These are phyloP conservation scores for Saccharum hybrid DNA, from an alignment of 202 grass and related monocot species.

Conservation along the genomic window DNA sequence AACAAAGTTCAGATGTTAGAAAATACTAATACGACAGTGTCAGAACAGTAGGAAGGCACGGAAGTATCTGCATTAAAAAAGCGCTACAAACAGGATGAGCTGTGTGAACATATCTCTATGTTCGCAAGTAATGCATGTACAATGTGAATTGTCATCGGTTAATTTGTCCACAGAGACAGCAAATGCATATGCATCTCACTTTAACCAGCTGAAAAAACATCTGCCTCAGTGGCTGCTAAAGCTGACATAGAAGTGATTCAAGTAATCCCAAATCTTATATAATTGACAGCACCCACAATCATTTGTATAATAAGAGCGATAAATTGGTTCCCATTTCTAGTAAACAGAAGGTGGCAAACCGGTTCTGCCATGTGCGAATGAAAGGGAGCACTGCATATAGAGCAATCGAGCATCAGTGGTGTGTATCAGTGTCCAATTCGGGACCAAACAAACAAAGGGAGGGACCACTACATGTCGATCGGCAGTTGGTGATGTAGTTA, in stretches of 20 bases:
- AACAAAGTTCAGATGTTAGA: conserved; percentile 35
- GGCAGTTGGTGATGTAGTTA: neutral
- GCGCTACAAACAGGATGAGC: neutral
- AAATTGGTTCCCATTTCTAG: neutral
- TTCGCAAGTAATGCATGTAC: neutral
- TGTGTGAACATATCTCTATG: neutral
- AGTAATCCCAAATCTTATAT: neutral
- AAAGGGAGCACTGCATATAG: neutral
- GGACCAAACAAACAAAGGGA: neutral
- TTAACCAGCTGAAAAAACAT: neutral
- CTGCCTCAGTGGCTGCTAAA: neutral
- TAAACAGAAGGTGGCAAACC: neutral
- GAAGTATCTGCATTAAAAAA: neutral
- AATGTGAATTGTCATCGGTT: neutral
- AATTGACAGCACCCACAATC: neutral
- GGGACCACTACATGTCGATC: neutral
- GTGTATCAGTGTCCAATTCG: neutral
- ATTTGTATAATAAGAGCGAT: neutral
- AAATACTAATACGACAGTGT: neutral
- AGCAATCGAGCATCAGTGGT: neutral
- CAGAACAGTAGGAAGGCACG: conserved; percentile 25
- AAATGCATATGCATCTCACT: neutral
- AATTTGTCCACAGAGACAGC: neutral
- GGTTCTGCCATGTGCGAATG: too few relatives aligned
- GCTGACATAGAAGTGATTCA: neutral